Evolutionary conservation across 2,329 filamentous ascomycete species (phyloP), one percentile per base, ranked within the genome.

Genomic region (Penicillium sclerotigenum): DNA sequence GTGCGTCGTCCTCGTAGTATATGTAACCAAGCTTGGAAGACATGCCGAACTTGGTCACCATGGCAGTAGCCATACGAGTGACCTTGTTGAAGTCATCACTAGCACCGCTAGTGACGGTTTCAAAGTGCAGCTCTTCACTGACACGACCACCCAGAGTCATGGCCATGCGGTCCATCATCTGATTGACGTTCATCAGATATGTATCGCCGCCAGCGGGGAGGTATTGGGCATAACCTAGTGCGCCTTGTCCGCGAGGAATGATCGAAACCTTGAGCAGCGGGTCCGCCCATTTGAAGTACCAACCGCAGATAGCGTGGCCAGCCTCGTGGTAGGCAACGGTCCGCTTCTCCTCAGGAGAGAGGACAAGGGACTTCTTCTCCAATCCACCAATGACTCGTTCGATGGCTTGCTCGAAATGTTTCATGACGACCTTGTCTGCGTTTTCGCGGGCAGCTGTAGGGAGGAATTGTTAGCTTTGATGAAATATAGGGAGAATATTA

Each of bases 1-100:
- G 83, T 4, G 61, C 55, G 68, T 91, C 89, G 64, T 88, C 84
- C 67, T 94, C 88, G 75, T 93, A 99, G 80, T 95, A 89, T 60
- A 99, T 82, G 62, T 92, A 92, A 29, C 93, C 93, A 45, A 99
- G 87, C 78, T 96, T 95, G 64, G 90, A 85, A 38, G 89, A 95
- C 94, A 99, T 99, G 65, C 94, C 94, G 87, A 91, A 99, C 74
- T 96, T 90, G n/a, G 93, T 99, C 29, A 99, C 94, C 94, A 99
- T 99, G 59, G 89, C 88, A 18, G 90, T 95, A 4, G 94, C 95
- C 89, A 97, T 93, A 54, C 87, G 85, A 2, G 94, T 97, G 38
- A 97, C 94, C 79, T 99, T 99, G 77, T 94, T 93, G 83, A 99
- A 99, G 73, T 99, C 94, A 73, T 97, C 94, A 52, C 87, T 92